Evolutionary conservation across 768 basidiomycete species (phyloP).

Genomic region (Termitomyces sp.): DNA sequence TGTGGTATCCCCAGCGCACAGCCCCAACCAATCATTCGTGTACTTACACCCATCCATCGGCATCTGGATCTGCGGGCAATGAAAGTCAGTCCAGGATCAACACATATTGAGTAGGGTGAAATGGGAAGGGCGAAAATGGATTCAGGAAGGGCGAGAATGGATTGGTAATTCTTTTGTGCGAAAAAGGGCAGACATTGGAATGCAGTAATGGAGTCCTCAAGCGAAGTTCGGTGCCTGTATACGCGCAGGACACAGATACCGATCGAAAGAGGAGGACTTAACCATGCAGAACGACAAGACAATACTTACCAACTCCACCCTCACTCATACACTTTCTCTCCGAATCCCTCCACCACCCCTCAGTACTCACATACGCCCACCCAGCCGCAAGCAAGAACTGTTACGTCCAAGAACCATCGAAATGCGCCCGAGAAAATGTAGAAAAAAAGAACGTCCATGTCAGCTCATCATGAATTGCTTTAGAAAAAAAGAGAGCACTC

Average conservation of each 20-base stretch:
- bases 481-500: constrained; percentile 17
- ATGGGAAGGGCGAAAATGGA: background rate
- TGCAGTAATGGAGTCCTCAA: too few species aligned
- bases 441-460: background rate
- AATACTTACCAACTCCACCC: background rate
- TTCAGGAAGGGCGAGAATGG: too few species aligned
- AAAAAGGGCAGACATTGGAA: too few species aligned
- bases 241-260: background rate
- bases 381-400: constrained; percentile 71
- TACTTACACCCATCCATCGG: constrained; percentile 85
- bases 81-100: background rate
- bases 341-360: constrained; percentile 72
- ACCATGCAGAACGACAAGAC: background rate
- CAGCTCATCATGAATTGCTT: constrained; percentile 3
- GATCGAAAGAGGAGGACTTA: background rate
- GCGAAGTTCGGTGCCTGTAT: background rate
- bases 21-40: constrained; percentile 72
- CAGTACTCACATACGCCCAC: constrained; percentile 72
- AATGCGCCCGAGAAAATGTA: background rate
- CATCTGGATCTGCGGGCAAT: background rate
- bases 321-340: constrained; percentile 47
- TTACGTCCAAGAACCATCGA: constrained; percentile 26
- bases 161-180: background rate
- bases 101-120: background rate
- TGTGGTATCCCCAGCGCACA: constrained; percentile 38